phyloP scores from a whole-genome alignment of 2,329 filamentous ascomycete genomes.

The Chaetomiaceae sp. region DNA sequence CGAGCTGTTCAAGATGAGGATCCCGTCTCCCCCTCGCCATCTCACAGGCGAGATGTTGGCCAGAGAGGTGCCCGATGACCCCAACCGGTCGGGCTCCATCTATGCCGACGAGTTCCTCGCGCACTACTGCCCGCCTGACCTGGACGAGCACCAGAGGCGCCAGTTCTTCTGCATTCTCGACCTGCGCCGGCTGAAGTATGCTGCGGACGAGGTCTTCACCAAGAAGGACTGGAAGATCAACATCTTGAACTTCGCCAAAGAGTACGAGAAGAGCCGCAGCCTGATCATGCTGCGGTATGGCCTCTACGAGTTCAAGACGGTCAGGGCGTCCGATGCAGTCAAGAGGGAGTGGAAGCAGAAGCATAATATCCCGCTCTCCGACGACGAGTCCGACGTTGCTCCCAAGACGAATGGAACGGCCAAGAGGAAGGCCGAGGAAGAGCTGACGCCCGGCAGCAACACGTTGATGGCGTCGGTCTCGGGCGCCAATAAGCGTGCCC shows the following conservation, averaged over 20 bases:
- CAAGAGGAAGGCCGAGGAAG: slow-evolving; percentile 57
- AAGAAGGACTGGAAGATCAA: slow-evolving; percentile 62
- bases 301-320: slow-evolving; percentile 59
- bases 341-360: slow-evolving; percentile 56
- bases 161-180: slow-evolving; percentile 62
- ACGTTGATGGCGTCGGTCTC: slow-evolving; percentile 33
- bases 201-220: slow-evolving; percentile 56
- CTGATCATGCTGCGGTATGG: slow-evolving; percentile 59
- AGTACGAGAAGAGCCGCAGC: slow-evolving; percentile 60
- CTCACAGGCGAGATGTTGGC: slow-evolving; percentile 52
- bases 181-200: slow-evolving; percentile 57
- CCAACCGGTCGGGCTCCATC: slow-evolving; percentile 49
- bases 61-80: slow-evolving; percentile 50
- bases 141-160: slow-evolving; percentile 55
- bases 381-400: slow-evolving; percentile 38
- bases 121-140: slow-evolving; percentile 52
- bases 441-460: slow-evolving; percentile 38
- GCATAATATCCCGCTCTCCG: slow-evolving; percentile 49
- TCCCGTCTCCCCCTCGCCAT: slow-evolving; percentile 52
- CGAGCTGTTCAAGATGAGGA: slow-evolving; percentile 56
- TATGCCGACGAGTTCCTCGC: slow-evolving; percentile 58
- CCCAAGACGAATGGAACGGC: slow-evolving; percentile 34
- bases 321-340: slow-evolving; percentile 54
- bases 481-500: slow-evolving; percentile 46
- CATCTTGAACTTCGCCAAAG: slow-evolving; percentile 58